These are phyloP conservation scores for Russula virescens DNA, from an alignment of 768 basidiomycete species.

Conservation along the genomic window DNA sequence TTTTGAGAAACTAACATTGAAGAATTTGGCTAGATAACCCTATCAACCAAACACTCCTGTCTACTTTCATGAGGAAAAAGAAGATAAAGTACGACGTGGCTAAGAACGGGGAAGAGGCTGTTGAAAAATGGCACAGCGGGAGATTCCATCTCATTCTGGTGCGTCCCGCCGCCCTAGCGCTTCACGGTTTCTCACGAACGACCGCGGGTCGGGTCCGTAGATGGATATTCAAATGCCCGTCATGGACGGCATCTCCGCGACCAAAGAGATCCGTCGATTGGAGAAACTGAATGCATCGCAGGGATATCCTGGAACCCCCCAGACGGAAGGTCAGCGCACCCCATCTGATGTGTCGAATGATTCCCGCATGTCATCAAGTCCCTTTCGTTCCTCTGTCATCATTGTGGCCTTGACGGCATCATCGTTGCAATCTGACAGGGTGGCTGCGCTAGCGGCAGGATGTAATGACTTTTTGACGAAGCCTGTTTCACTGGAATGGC, in stretches of 20 bases:
- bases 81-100: slow-evolving; percentile 93
- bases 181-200: slow-evolving; percentile 19
- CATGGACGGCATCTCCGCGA: slow-evolving; percentile 97
- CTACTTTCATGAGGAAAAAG: slow-evolving; percentile 96
- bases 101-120: slow-evolving; percentile 92
- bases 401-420: slow-evolving; percentile 99
- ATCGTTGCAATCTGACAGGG: slow-evolving; percentile 89
- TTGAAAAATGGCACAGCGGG: slow-evolving; percentile 90
- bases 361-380: slow-evolving; percentile 47
- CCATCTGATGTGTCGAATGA: slow-evolving; percentile 51
- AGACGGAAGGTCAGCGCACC: slow-evolving; percentile 47
- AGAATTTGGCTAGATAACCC: slow-evolving; percentile 71
- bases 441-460: slow-evolving; percentile 94
- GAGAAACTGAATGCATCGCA: slow-evolving; percentile 64
- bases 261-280: slow-evolving; percentile 86
- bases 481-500: slow-evolving; percentile 90
- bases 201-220: slow-evolving; percentile 36
- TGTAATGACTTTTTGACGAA: slow-evolving; percentile 99
- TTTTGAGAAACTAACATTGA: background rate
- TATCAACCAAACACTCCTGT: slow-evolving; percentile 95
- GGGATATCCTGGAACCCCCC: slow-evolving; percentile 65
- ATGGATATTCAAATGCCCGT: slow-evolving; percentile 99
- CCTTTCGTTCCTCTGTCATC: slow-evolving; percentile 91
- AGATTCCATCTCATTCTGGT: slow-evolving; percentile 95
- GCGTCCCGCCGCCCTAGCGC: slow-evolving; percentile 30